Base-by-base conservation (phyloP, 2,329 filamentous ascomycete species). In the Beauveria caledonica region DNA sequence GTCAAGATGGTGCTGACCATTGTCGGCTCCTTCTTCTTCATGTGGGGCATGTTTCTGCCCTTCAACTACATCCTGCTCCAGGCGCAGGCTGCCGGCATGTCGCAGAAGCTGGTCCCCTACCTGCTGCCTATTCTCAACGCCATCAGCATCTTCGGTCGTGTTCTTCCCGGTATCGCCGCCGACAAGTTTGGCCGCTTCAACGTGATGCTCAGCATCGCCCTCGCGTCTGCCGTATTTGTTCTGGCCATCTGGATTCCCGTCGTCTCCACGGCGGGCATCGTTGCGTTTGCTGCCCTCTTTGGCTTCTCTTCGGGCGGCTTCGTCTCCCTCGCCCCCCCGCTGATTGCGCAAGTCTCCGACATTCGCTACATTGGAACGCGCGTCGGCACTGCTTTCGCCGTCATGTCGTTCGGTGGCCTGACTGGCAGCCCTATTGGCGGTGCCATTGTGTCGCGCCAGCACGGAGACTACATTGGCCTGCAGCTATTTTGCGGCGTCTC, bases 331-430 rank as follows among this genome's bases (percentile, higher is more conserved):
- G 77, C 77, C 0, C 85, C 88, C 0, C 80, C 86, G 0, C 74
- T 88, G 15, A 76, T 92, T 23, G 86, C 86, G 1, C 86, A 91
- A 67, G 87, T 91, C 63, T 86, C 83, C 1, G 86, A 89, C 50
- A 80, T 90, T 42, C 77, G 82, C 21, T 80, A 89, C 69, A 86
- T 92, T 39, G 89, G 89, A 15, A 80, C 86, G 1, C 78, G 88
- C 6, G 85, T 80, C 2, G 89, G 89, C 0, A 79, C 81, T 0
- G 78, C 84, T 27, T 89, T 88, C 68, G 80, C 83, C 17, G 70
- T 86, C 51, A 77, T 85, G 60, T 79, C 83, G 1, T 73, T 91
- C 36, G 87, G 85, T 4, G 86, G 84, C 1, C 73, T 92, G 55
- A 84, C 84, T 0, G 86, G 87, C 1, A 84, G 79, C 50, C 88